phyloP scores from a whole-genome alignment of 2,329 filamentous ascomycete species.

The Apiospora hydei region DNA sequence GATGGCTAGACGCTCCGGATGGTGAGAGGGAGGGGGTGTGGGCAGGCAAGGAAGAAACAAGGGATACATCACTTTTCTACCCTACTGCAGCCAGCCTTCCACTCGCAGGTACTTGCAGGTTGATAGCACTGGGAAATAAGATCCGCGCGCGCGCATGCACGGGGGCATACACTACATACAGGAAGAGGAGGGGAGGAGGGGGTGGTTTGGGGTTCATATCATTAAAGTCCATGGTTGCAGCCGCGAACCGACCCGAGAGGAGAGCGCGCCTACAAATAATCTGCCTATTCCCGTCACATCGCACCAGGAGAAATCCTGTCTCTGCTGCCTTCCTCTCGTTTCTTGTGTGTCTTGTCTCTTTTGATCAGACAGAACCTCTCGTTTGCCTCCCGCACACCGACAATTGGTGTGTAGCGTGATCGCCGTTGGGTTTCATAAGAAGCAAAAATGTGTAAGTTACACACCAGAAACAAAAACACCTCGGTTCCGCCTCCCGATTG shows the following conservation, averaged over 20 bases:
- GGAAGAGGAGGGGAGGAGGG: not conserved
- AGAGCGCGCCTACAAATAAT: conserved; percentile 14
- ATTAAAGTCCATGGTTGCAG: not conserved
- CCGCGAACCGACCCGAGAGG: not conserved
- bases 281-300: not conserved
- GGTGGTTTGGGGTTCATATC: not conserved
- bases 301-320: not conserved
- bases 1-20: not conserved
- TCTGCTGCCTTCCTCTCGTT: not conserved
- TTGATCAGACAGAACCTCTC: not conserved
- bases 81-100: not conserved
- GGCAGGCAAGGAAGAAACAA: not conserved
- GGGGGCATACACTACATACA: not conserved
- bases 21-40: not conserved
- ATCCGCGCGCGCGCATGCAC: conserved; percentile 14
- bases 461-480: not conserved
- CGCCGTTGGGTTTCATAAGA: not conserved
- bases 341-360: not conserved
- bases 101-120: not conserved
- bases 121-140: not conserved
- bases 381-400: not conserved
- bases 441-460: conserved; percentile 21
- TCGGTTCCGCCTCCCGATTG: not conserved
- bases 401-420: conserved; percentile 5
- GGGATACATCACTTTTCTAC: conserved; percentile 4